phyloP scores from a whole-genome alignment of 805 yeast species.

The Yamadazyma sp. region DNA sequence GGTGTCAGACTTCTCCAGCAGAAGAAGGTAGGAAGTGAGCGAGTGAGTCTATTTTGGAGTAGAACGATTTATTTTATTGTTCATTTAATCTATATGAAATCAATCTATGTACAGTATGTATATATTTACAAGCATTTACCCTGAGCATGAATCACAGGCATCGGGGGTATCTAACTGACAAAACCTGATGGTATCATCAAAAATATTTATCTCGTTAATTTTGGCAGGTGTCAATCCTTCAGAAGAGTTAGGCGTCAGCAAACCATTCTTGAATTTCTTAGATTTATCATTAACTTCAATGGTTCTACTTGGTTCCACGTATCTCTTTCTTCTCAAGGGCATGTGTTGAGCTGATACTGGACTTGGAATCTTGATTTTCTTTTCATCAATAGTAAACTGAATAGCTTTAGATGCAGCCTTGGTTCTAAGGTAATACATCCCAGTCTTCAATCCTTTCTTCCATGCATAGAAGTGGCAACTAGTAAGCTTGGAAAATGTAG shows the following conservation, averaged over 20 bases:
- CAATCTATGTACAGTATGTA: too few relatives aligned
- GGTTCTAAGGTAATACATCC: constrained; percentile 41
- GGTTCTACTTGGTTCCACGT: constrained; percentile 15
- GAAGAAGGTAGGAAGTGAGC: constrained; percentile 46
- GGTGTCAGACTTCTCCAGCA: constrained; percentile 85
- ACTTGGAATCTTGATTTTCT: constrained; percentile 8
- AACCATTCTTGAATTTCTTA: neutral
- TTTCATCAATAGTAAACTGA: constrained; percentile 32
- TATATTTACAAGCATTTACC: constrained; percentile 20
- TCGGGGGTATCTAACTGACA: constrained; percentile 30
- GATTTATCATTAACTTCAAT: neutral
- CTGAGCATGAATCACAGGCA: constrained; percentile 44
- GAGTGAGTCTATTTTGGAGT: too few relatives aligned
- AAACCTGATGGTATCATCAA: constrained; percentile 33
- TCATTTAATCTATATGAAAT: too few relatives aligned
- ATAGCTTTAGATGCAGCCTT: constrained; percentile 39
- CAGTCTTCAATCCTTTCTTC: constrained; percentile 40
- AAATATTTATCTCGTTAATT: constrained; percentile 24
- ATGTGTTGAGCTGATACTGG: neutral
- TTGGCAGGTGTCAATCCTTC: neutral
- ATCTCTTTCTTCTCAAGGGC: constrained; percentile 23
- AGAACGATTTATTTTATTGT: too few relatives aligned
- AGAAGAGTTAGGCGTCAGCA: neutral
- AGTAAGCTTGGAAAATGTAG: constrained; percentile 39
- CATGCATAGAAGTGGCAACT: constrained; percentile 46